Base-by-base conservation (phyloP, 306 rosid species). In the Rosa rugosa region DNA sequence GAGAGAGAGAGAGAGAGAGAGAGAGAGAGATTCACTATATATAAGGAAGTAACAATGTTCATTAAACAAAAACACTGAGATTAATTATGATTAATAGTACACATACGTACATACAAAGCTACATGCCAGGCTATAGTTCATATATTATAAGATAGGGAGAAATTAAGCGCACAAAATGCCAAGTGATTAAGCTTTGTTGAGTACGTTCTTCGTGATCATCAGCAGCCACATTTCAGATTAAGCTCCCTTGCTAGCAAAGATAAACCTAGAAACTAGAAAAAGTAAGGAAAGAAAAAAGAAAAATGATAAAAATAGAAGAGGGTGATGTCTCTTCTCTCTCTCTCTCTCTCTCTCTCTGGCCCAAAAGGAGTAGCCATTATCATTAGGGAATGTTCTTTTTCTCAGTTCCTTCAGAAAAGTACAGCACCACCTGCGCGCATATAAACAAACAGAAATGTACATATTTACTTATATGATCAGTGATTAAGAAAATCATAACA, bases 61-160 rank as follows among this genome's bases (percentile, higher is more conserved):
- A 31, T 27, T 25, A 73, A 41, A 57, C 16, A 44, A 62, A 31
- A 71, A 23, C 62, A 81, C 40, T 74, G 69, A 75, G 31, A 73
- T 64, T 63, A 80, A 11, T 75, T 80, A 80, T 12, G 84, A 83
- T 72, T 72, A 73, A 81, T 79, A 79, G n/a, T 62, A 62, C 25
- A 57, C 17, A 50, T 68, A 66, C 71, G 22, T 63, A 31, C 46
- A 18, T 78, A 73, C 82, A 83, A 63, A 81, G 80, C 79, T 82
- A 80, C 90, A 87, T 63, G 74, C 81, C 80, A 54, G 23, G 71
- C 71, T 38, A 7, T 23, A 17, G 68, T 23, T 72, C 62, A 72
- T 45, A 73, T n/a, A 7, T 31, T 8, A 18, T 68, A 59, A 40
- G 67, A 78, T 4, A 12, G 13, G 69, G 40, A 64, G 44, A 5